Base-by-base conservation (phyloP, 2,329 filamentous ascomycete genomes). In the Aureobasidium sp. region DNA sequence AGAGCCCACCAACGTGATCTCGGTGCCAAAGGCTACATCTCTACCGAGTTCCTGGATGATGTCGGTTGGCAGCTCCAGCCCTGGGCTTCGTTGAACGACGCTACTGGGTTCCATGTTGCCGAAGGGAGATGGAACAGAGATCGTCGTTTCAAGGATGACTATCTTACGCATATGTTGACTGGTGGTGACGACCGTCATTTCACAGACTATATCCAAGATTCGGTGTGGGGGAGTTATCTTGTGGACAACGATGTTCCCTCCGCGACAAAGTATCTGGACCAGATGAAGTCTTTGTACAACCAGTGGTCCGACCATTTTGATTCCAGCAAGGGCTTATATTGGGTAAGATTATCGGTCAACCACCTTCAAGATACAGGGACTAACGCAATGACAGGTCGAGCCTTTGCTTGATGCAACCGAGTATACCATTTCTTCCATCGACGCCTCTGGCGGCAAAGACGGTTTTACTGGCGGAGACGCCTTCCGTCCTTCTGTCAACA, bases 121-220 rank as follows among this genome's bases (percentile, higher is more conserved):
- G 75, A 78, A 62, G 76, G 74, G 0, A 69, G 75, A n/a, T 78
- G 75, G 76, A 70, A 70, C 31, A 73, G 75, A 38, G 75, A 78
- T 63, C 71, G 75, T 27, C 71, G 75, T 1, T 77, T 74, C 64
- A 74, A 74, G 43, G 71, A 76, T 38, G 75, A 77, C 62, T 77
- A 77, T 45, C 70, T 74, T 10, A 71, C 67, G 2, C 75, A 76
- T 60, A 75, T 77, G 64, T 74, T 72, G 17, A 57, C 66, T 2
- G 70, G 75, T 17, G 71, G 73, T 25, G 74, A 75, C 42, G 73
- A 73, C 29, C 68, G 75, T 15, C 75, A 77, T 49, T 78, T 76
- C 57, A 75, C 74, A 2, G 76, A 77, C 62, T 74, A 70, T 59
- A 76, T 77, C 67, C 73, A 73, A 7, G 73, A 74, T 27, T 67